Conservation (phyloP, 2,329 filamentous ascomycete species). For the Fusarium siculi region DNA sequence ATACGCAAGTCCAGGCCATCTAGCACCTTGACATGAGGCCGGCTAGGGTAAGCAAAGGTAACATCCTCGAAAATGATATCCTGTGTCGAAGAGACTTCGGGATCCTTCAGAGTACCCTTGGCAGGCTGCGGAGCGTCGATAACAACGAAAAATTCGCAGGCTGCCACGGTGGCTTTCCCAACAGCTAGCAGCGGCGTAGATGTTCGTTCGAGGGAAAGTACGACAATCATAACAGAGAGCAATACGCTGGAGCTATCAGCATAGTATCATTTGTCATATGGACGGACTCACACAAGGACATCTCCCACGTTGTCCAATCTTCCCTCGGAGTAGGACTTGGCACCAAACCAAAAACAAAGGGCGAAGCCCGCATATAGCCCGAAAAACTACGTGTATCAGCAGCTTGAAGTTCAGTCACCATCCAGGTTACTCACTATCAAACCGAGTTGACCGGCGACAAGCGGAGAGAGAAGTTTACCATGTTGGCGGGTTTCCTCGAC, state of each 20-base stretch:
- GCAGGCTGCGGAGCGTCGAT: conserved; percentile 59
- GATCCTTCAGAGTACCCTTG: conserved; percentile 50
- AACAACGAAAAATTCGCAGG: conserved; percentile 67
- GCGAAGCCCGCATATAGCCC: conserved; percentile 63
- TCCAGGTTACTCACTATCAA: conserved; percentile 47
- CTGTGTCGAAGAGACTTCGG: conserved; percentile 52
- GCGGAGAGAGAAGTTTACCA: conserved; percentile 60
- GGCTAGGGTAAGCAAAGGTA: conserved; percentile 77
- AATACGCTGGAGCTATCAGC: conserved; percentile 53
- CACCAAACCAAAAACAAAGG: conserved; percentile 72
- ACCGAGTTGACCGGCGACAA: conserved; percentile 64
- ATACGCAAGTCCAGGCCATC: conserved; percentile 68
- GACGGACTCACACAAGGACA: conserved; percentile 62
- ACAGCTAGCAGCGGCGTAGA: conserved; percentile 69
- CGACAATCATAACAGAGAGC: conserved; percentile 68
- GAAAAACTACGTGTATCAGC: conserved; percentile 57
- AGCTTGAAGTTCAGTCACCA: not conserved
- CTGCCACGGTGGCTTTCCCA: conserved; percentile 66
- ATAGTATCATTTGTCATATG: not conserved
- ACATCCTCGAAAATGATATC: conserved; percentile 67
- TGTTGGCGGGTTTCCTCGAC: conserved; percentile 64
- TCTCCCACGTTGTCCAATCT: conserved; percentile 61
- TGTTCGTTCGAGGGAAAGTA: conserved; percentile 66
- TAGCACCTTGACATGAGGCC: conserved; percentile 72
- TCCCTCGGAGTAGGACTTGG: conserved; percentile 59